Evolutionary conservation across 371 early-diverging fungal species (phyloP), one percentile per base, ranked within the genome.

Genomic region (Capillidium heterosporum): DNA sequence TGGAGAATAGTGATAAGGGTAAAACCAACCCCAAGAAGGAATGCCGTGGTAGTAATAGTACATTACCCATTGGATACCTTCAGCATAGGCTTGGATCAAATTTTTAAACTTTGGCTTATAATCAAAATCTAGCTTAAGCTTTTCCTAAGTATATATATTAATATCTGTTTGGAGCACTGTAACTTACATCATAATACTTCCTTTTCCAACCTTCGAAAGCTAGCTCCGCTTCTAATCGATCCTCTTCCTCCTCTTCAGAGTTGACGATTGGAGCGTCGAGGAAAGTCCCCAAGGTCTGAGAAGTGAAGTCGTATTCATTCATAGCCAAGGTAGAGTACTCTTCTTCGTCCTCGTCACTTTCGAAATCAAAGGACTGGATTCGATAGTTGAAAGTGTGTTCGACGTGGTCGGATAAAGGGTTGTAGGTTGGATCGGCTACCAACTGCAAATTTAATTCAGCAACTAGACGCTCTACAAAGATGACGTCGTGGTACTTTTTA

Each of bases 21-120:
- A 99, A 74, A 85, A 99, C 95, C 95, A 99, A 15, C 83, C 86
- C 99, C 99, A 99, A 1, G 91, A 89, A 13, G 85, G 85, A 15
- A 89, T 87, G 42, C 97, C 99, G 35, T 79, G 70, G 67, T 91
- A 94, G 66, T 99, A 99, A 67, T 99, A 99, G 56, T 74, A 69
- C 23, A 96, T 75, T 10, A 97, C 91, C 99, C 99, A 99, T 65
- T 95, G 93, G 51, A 95, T 68, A 19, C 97, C 94, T 59, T 82
- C 80, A 2, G 97, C 71, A 66, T 99, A 99, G 41, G 81, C 70
- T 53, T 73, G 66, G 29, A 87, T 77, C 54, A 95, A 63, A 1
- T 59, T 58, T 19, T 80, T 76, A 59, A 87, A 72, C 11, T 75
- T 63, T 11, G 72, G 64, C 8, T 58, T 23, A 32, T 75, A 60